Base-by-base conservation (phyloP, 345 rosid genomes). In the Salix arbutifolia region DNA sequence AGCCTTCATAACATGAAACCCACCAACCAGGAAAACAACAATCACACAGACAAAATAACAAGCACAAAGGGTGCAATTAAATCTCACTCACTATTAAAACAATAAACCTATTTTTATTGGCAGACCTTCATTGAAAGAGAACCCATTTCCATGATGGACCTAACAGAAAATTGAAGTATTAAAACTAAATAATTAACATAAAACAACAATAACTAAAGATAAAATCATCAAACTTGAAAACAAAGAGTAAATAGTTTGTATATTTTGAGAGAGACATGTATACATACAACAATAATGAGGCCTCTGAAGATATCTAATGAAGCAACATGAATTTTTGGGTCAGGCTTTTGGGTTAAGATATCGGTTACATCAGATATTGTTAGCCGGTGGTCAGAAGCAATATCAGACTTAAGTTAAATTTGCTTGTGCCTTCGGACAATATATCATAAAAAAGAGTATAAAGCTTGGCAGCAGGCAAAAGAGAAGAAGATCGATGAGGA, bases 281-380 rank as follows among this genome's bases (percentile, higher is more conserved):
- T 61, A 33, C 64, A 67, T 78, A 94, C 97, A 53, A 91, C 97
- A 14, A 94, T 97, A 11, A 95, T 88, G 66, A 94, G 94, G 74
- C 97, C 98, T 62, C 98, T 86, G 82, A 94, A 94, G 86, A 92
- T 84, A 83, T 94, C 98, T 21, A 94, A 88, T 7, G 97, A 89
- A 78, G 88, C 91, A 18, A 94, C 80, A 21, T 90, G 92, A 79
- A 72, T 83, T 48, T 71, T 44, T 69, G 74, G 83, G 25, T 38
- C 72, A 5, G 79, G 72, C 69, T 62, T 76, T 3, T 40, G 85
- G 72, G 71, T 70, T 9, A 91, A 71, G 58, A 11, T 40, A 61
- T 58, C 31, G 60, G 80, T 40, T 52, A 83, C 86, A n/a, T 83
- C 61, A 33, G 84, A 56, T 11, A 87, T 40, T 76, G 74, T 65